These are phyloP conservation scores for Paraurostyla sp. DNA, from an alignment of 73 alveolate genomes.

Conservation along the genomic window DNA sequence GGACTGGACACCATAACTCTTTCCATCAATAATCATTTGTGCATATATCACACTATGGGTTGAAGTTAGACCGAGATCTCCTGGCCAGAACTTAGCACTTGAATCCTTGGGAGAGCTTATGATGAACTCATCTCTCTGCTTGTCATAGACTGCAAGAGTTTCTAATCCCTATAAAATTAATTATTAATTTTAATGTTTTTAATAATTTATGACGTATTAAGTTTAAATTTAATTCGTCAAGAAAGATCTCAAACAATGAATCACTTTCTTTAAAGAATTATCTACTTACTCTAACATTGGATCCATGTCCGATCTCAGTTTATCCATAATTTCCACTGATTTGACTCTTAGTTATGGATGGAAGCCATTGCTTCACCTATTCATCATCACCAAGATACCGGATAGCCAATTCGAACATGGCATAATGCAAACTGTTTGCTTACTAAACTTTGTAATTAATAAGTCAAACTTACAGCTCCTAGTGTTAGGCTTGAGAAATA, in stretches of 20 bases:
- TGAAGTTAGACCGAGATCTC: slow-evolving; percentile 84
- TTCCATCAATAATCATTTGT: slow-evolving; percentile 81
- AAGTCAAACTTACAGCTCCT: slow-evolving; percentile 51
- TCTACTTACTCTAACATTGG: slow-evolving; percentile 80
- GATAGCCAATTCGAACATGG: slow-evolving; percentile 65
- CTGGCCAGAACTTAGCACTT: slow-evolving; percentile 94
- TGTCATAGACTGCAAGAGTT: slow-evolving; percentile 86
- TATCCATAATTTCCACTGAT: slow-evolving; percentile 86
- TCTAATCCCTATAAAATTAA: slow-evolving; percentile 54
- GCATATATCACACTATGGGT: slow-evolving; percentile 89
- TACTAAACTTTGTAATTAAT: too few species aligned
- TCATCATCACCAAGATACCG: slow-evolving; percentile 70
- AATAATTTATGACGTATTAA: background rate
- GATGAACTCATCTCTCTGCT: slow-evolving; percentile 79
- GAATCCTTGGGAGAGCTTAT: slow-evolving; percentile 79
- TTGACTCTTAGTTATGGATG: background rate
- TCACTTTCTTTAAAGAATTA: background rate
- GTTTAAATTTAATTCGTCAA: background rate
- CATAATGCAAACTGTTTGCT: slow-evolving; percentile 47
- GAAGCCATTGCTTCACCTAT: slow-evolving; percentile 52
- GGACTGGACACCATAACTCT: slow-evolving; percentile 85
- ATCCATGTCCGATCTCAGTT: slow-evolving; percentile 94
- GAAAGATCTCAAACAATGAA: background rate
- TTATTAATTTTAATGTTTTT: background rate
- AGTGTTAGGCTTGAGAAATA: background rate